Percentiles rank a stretch among this genome's conserved stretches.
These are phyloP conservation scores for Hortiboletus flavorubellus DNA, from an alignment of 768 basidiomycete species.

Conservation along the genomic window DNA sequence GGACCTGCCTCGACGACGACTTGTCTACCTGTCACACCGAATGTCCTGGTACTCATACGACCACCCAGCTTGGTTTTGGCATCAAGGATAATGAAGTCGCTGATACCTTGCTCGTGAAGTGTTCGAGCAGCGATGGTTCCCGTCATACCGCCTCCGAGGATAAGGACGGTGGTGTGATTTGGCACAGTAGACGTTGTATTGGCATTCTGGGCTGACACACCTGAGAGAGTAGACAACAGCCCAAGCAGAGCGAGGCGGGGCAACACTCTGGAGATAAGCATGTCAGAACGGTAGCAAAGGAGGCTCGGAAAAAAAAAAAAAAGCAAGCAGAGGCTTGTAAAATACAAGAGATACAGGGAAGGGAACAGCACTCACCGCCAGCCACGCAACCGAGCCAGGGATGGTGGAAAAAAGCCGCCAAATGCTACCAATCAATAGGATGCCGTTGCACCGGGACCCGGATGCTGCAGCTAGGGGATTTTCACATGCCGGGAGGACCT, in stretches of 20 bases:
- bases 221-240: background rate
- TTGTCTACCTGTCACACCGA: conserved; percentile 38
- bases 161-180: conserved; percentile 41
- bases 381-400: background rate
- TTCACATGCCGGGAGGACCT: too few species aligned
- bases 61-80: conserved; percentile 60
- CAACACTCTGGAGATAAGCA: conserved; percentile 6
- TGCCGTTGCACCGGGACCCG: too few species aligned
- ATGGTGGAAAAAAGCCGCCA: background rate
- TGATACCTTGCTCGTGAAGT: conserved; percentile 48
- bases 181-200: background rate
- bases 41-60: conserved; percentile 46
- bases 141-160: conserved; percentile 64
- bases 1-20: conserved; percentile 54
- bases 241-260: background rate
- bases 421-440: background rate
- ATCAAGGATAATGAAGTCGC: conserved; percentile 60
- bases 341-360: background rate
- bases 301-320: background rate
- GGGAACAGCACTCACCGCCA: background rate
- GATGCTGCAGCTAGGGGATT: too few species aligned
- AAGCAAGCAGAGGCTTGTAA: background rate
- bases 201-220: conserved; percentile 3
- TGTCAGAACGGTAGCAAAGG: conserved; percentile 1
- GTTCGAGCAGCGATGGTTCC: conserved; percentile 65